These are phyloP conservation scores for Eucalyptus regnans DNA, from an alignment of 345 rosid genomes.

Conservation along the genomic window DNA sequence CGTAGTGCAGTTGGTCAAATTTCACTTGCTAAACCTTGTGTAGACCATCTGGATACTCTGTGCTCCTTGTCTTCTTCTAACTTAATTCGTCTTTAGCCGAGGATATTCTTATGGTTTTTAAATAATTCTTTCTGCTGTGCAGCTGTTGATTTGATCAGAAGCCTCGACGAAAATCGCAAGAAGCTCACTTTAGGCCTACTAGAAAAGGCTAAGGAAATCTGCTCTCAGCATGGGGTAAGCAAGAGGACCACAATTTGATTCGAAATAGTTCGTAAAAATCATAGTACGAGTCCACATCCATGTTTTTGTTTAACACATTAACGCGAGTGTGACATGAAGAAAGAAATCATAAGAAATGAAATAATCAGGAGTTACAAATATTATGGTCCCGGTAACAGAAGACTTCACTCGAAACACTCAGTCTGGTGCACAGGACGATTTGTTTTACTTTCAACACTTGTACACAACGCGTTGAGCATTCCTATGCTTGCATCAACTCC, in stretches of 20 bases:
- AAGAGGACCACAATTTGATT: neutral
- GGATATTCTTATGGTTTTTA: neutral
- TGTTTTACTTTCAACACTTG: neutral
- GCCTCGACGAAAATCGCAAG: slow-evolving; percentile 38
- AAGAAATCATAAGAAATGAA: neutral
- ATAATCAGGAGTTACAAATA: neutral
- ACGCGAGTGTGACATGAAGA: neutral
- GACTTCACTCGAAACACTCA: neutral
- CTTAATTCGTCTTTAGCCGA: neutral
- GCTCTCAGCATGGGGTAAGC: neutral
- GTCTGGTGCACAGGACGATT: neutral
- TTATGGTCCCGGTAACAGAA: neutral
- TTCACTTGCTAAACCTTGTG: neutral
- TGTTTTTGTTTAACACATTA: neutral
- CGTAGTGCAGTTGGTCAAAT: neutral
- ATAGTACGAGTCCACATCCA: neutral
- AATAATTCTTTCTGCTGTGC: neutral
- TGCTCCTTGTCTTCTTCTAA: neutral
- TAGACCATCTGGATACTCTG: neutral
- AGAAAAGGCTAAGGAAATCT: slow-evolving; percentile 5
- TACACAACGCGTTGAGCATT: neutral
- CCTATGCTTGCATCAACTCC: neutral
- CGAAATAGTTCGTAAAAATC: neutral
- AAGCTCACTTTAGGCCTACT: slow-evolving; percentile 7
- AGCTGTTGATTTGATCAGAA: slow-evolving; percentile 47